phyloP scores from a whole-genome alignment of 805 yeast genomes.

The Wickerhamomyces canadensis region DNA sequence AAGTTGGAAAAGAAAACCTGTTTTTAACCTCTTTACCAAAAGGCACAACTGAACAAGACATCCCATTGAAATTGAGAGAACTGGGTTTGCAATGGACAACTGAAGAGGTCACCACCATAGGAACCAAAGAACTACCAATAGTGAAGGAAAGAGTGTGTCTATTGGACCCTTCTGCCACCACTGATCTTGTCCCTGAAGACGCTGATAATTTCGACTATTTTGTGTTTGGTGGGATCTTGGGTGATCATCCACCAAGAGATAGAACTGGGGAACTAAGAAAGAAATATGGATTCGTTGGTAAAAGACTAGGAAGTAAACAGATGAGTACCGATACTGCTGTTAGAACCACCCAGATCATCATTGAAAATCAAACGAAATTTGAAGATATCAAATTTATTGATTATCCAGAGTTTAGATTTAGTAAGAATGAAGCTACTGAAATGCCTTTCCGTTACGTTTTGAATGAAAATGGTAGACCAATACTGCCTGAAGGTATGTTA shows the following conservation, averaged over 20 bases:
- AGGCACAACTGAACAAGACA: constrained; percentile 51
- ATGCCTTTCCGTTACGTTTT: constrained; percentile 94
- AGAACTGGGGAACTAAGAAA: constrained; percentile 83
- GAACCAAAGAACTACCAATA: constrained; percentile 30
- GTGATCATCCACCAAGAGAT: constrained; percentile 88
- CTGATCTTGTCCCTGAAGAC: constrained; percentile 72
- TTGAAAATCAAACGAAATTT: constrained; percentile 52
- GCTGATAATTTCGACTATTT: constrained; percentile 68
- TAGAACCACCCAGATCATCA: constrained; percentile 78
- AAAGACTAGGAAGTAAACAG: constrained; percentile 81
- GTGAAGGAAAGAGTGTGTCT: constrained; percentile 65
- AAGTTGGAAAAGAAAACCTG: constrained; percentile 74
- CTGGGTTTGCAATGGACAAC: constrained; percentile 81
- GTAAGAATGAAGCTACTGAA: constrained; percentile 86
- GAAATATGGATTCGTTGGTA: constrained; percentile 80
- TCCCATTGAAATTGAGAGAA: constrained; percentile 54
- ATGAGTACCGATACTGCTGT: constrained; percentile 99
- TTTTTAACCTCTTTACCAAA: constrained; percentile 71
- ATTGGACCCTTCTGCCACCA: constrained; percentile 81
- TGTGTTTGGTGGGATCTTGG: constrained; percentile 94
- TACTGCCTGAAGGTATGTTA: constrained; percentile 89
- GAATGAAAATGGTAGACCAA: constrained; percentile 61
- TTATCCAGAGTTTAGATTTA: constrained; percentile 89
- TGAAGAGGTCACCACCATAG: constrained; percentile 51
- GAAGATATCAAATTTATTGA: constrained; percentile 81